Evolutionary conservation across 306 rosid species (phyloP).

Genomic region (Vicia faba): DNA sequence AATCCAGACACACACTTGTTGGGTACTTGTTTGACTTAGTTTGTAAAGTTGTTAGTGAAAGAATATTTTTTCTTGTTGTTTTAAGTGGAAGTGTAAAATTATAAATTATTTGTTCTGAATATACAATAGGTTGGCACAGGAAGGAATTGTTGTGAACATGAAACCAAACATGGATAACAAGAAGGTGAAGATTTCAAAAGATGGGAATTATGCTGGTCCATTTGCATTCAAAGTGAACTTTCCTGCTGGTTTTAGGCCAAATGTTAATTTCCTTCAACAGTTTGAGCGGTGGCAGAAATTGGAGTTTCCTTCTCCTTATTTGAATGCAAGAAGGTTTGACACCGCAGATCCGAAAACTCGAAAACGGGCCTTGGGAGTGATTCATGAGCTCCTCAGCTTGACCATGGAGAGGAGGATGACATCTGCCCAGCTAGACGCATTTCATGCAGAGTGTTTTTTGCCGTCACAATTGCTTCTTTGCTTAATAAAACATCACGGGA

Average conservation of each 20-base stretch:
- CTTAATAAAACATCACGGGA: conserved; percentile 82
- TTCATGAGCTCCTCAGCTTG: conserved; percentile 89
- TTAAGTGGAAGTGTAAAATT: not conserved
- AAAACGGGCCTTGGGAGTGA: conserved; percentile 71
- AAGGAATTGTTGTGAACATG: conserved; percentile 37
- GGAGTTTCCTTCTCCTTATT: conserved; percentile 87
- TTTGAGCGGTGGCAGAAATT: conserved; percentile 77
- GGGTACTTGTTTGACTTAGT: not conserved
- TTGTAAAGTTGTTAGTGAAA: not conserved
- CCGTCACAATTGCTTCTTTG: conserved; percentile 75
- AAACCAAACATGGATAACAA: conserved; percentile 35
- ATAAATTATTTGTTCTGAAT: conserved; percentile 6
- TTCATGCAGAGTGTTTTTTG: conserved; percentile 70
- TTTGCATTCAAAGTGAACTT: conserved; percentile 64
- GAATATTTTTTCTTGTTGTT: not conserved
- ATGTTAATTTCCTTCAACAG: conserved; percentile 62
- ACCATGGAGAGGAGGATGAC: conserved; percentile 80
- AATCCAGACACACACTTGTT: not conserved
- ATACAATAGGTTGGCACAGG: conserved; percentile 36
- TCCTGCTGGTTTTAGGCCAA: conserved; percentile 76
- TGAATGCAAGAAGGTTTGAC: conserved; percentile 79
- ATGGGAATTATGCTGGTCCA: conserved; percentile 67
- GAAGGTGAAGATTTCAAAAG: conserved; percentile 67
- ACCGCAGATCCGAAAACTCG: conserved; percentile 64
- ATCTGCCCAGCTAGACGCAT: conserved; percentile 74